phyloP scores from a whole-genome alignment of 176 grass and related monocot species.

The Poa annua region DNA sequence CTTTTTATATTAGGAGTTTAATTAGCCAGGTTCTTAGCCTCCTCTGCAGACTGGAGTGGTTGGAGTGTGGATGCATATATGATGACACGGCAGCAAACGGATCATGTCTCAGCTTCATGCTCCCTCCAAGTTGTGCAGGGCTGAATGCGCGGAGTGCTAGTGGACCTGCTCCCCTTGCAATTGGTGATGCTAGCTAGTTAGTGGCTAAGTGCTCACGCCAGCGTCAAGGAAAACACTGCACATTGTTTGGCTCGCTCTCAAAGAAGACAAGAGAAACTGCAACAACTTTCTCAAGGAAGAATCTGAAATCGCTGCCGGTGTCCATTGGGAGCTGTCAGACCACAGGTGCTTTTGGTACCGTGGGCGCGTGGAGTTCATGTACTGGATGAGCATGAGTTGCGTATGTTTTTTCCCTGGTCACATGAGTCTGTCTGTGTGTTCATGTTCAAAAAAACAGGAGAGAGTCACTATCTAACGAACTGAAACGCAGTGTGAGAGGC shows the following conservation, averaged over 20 bases:
- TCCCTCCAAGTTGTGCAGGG: not conserved
- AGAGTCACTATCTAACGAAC: not conserved
- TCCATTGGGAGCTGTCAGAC: not conserved
- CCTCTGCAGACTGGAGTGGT: not conserved
- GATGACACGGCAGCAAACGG: not conserved
- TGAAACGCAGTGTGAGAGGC: no score
- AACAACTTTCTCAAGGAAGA: not conserved
- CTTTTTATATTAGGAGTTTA: not conserved
- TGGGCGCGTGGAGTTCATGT: not conserved
- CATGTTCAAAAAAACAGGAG: not conserved
- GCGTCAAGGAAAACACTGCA: not conserved
- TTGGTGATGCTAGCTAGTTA: not conserved
- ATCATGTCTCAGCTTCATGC: not conserved
- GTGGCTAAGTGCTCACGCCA: not conserved
- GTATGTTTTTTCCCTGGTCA: not conserved
- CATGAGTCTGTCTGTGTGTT: not conserved
- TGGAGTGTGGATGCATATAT: constrained; percentile 3
- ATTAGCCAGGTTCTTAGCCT: not conserved
- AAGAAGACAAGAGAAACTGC: not conserved
- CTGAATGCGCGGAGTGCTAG: not conserved
- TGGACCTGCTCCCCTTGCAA: constrained; percentile 6
- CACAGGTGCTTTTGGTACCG: not conserved
- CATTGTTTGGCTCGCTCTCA: not conserved
- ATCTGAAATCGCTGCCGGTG: not conserved
- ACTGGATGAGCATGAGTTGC: not conserved